Evolutionary conservation across 2,329 filamentous ascomycete genomes (phyloP).

Genomic region (Epichloe sp.): DNA sequence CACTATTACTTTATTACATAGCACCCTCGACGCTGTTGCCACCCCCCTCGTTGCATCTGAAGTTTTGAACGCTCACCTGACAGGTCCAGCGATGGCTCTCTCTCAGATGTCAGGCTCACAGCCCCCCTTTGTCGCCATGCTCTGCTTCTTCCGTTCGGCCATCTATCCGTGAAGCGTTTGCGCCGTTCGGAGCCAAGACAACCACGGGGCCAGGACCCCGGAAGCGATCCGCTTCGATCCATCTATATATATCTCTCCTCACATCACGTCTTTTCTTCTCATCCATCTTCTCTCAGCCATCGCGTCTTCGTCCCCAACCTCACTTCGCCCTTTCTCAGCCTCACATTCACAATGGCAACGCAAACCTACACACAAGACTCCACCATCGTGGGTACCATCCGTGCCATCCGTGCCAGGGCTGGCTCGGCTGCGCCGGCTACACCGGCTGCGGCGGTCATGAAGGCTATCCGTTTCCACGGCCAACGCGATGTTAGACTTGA

Average conservation of each 20-base stretch:
- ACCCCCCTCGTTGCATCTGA: too few species aligned
- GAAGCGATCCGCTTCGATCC: neutral
- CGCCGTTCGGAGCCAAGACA: neutral
- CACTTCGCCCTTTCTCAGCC: neutral
- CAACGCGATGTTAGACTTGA: slow-evolving; percentile 42
- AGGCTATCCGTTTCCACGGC: slow-evolving; percentile 40
- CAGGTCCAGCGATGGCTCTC: neutral
- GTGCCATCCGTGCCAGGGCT: slow-evolving; percentile 5
- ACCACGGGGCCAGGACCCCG: neutral
- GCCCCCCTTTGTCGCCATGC: neutral
- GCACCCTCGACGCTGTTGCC: too few species aligned
- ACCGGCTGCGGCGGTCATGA: slow-evolving; percentile 23
- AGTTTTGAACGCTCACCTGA: neutral
- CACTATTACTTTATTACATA: too few species aligned
- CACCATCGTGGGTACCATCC: slow-evolving; percentile 5
- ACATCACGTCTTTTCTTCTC: neutral
- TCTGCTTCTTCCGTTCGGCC: neutral
- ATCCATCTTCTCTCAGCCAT: neutral
- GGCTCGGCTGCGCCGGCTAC: neutral
- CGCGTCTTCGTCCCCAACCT: neutral
- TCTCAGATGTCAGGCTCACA: too few species aligned
- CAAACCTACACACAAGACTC: slow-evolving; percentile 1
- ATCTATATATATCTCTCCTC: neutral
- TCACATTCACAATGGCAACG: slow-evolving; percentile 1
- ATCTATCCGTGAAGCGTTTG: neutral